These are phyloP conservation scores for Peribolospora kevripleyi DNA, from an alignment of 768 basidiomycete genomes.

Conservation along the genomic window DNA sequence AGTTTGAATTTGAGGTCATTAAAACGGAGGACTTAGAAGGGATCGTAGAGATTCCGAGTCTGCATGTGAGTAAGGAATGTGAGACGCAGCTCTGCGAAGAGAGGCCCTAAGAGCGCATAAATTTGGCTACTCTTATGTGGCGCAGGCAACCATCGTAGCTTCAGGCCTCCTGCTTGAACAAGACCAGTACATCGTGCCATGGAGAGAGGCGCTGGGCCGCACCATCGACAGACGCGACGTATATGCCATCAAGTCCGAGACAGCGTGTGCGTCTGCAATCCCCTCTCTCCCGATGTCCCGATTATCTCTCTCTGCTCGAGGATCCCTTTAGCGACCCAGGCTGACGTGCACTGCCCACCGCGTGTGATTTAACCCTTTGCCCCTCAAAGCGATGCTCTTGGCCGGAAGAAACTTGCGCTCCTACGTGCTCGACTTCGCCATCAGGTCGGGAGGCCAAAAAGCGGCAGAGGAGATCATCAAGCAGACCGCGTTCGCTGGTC, in stretches of 20 bases:
- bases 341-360: neutral
- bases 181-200: constrained; percentile 21
- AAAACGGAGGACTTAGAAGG: constrained; percentile 4
- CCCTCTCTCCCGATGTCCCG: constrained; percentile 6
- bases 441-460: constrained; percentile 17
- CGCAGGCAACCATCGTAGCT: constrained; percentile 21
- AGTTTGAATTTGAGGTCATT: constrained; percentile 11
- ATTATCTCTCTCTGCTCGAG: constrained; percentile 1
- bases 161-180: constrained; percentile 23
- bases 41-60: constrained; percentile 11
- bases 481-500: constrained; percentile 23
- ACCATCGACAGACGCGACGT: constrained; percentile 19
- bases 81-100: neutral
- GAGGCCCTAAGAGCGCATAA: neutral
- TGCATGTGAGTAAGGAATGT: constrained; percentile 1
- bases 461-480: constrained; percentile 22
- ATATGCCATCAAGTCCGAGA: constrained; percentile 21
- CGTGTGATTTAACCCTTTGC: neutral
- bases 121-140: neutral
- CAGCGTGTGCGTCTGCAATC: constrained; percentile 15
- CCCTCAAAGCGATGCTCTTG: constrained; percentile 14
- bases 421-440: constrained; percentile 6
- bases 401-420: constrained; percentile 10
- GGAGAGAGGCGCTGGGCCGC: constrained; percentile 5
- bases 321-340: no score